A percentile compares a stretch with the other conserved stretches of the same genome.
These are phyloP conservation scores for Cladosporium sp. DNA, from an alignment of 2,329 filamentous ascomycete species.

Conservation along the genomic window DNA sequence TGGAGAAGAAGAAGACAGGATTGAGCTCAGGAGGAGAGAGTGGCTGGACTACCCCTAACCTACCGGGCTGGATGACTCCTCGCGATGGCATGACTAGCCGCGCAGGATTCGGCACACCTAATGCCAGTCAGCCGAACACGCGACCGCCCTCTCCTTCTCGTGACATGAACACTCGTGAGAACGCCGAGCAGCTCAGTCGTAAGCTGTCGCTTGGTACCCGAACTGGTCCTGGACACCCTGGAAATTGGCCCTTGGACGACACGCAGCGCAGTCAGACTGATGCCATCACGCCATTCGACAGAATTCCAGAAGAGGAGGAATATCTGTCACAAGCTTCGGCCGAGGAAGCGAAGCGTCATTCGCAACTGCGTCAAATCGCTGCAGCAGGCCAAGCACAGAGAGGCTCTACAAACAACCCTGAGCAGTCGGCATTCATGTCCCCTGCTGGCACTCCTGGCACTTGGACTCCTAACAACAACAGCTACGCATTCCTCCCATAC, in stretches of 20 bases:
- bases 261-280: slow-evolving; percentile 1
- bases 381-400: slow-evolving; percentile 22
- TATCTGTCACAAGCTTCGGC: slow-evolving; percentile 27
- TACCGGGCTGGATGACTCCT: slow-evolving; percentile 35
- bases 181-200: background rate
- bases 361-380: slow-evolving; percentile 22
- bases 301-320: slow-evolving; percentile 23
- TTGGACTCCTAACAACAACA: slow-evolving; percentile 17
- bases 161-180: slow-evolving; percentile 16
- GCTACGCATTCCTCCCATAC: background rate
- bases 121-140: slow-evolving; percentile 25
- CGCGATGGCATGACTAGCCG: slow-evolving; percentile 41
- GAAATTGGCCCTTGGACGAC: background rate
- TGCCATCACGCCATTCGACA: background rate
- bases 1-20: slow-evolving; percentile 14
- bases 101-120: slow-evolving; percentile 33
- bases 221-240: slow-evolving; percentile 25
- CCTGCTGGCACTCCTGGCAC: background rate
- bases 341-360: slow-evolving; percentile 29
- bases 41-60: slow-evolving; percentile 30
- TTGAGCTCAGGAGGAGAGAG: slow-evolving; percentile 17
- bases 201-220: slow-evolving; percentile 27
- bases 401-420: background rate
- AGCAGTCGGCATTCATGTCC: background rate
- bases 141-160: slow-evolving; percentile 29